Evolutionary conservation across 2,329 filamentous ascomycete species (phyloP).

Genomic region (Cladosporium phlei): DNA sequence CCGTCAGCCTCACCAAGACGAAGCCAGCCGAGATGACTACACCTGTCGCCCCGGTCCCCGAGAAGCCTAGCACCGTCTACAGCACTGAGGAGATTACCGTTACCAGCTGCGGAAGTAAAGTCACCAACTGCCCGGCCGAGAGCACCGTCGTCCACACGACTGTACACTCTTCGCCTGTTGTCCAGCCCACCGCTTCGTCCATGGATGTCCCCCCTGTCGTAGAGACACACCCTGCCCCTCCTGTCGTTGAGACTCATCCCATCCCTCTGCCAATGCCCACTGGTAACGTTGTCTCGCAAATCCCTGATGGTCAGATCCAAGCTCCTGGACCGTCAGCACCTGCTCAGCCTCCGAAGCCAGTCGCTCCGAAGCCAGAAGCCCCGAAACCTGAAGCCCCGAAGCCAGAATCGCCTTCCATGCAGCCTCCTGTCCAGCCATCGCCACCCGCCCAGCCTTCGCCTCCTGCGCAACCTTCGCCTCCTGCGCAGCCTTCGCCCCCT

Average conservation of each 20-base stretch:
- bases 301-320: too few species aligned
- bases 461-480: neutral
- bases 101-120: slow-evolving; percentile 36
- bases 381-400: neutral
- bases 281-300: too few species aligned
- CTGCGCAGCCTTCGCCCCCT: neutral
- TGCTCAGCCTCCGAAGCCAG: neutral
- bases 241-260: neutral
- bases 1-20: slow-evolving; percentile 12
- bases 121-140: slow-evolving; percentile 34
- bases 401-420: neutral
- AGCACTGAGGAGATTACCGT: slow-evolving; percentile 33
- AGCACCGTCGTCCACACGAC: slow-evolving; percentile 9
- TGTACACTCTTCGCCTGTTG: slow-evolving; percentile 1
- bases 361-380: neutral
- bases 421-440: neutral
- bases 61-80: slow-evolving; percentile 19
- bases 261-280: neutral
- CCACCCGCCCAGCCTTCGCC: neutral
- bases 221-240: neutral
- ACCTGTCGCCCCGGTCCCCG: neutral
- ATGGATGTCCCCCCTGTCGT: slow-evolving; percentile 1
- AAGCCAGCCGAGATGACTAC: neutral
- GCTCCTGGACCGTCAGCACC: neutral
- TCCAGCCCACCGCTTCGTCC: slow-evolving; percentile 1